Evolutionary conservation across 495 filamentous ascomycete species (phyloP).

Genomic region (Copromyces sp.): DNA sequence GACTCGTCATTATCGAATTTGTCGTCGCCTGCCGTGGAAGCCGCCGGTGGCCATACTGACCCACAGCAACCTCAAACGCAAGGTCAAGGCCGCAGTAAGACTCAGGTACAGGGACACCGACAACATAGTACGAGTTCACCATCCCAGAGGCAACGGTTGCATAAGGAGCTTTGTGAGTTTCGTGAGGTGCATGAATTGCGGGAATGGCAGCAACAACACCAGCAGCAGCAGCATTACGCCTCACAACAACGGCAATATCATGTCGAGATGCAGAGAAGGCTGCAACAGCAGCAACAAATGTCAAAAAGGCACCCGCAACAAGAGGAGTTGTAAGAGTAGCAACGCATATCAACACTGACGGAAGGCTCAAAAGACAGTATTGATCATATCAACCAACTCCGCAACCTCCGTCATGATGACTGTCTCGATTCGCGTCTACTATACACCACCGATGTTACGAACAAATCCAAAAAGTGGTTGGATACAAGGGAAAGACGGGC

Average conservation of each 20-base stretch:
- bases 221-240: not conserved
- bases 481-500: not conserved
- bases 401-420: not conserved
- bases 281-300: not conserved
- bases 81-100: not conserved
- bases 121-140: not conserved
- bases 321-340: not conserved
- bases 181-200: not conserved
- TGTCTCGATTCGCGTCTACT: not conserved
- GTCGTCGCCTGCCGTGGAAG: not conserved
- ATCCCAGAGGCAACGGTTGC: not conserved
- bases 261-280: not conserved
- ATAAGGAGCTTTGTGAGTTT: not conserved
- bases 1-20: not conserved
- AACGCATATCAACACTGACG: not conserved
- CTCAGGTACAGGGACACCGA: not conserved
- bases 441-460: not conserved
- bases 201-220: not conserved
- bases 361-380: not conserved
- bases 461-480: not conserved
- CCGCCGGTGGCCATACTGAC: not conserved
- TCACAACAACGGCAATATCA: not conserved
- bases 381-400: not conserved
- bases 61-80: not conserved
- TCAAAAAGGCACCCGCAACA: not conserved